Base-by-base conservation (phyloP, 495 filamentous ascomycete species). In the Acidomyces sp. region DNA sequence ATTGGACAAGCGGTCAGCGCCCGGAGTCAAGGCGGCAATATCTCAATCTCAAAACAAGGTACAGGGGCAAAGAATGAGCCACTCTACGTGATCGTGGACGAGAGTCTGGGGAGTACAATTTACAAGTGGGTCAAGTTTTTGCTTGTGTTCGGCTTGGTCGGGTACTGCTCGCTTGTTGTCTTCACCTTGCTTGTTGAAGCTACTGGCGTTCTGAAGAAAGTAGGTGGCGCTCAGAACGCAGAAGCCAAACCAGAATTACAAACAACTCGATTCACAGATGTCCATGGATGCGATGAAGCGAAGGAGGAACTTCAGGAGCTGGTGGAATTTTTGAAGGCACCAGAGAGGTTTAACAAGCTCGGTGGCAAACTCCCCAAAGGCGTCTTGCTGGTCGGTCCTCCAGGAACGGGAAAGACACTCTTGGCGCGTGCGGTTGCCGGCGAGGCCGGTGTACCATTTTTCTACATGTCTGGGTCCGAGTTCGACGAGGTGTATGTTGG, bases 401-500 rank as follows among this genome's bases (percentile, higher is more conserved):
- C 90, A 23, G 90, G 90, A 62, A 97, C 90, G 37, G 90, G 90
- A 62, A 97, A 97, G 62, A 97, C 90, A n/a, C 71, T 97, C 28
- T 73, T 97, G 41, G 90, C 90, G 43, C 82, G 92, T 49, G 90
- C 90, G 9, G 90, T 97, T 37, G 90, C 90, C 39, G 90, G 90
- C 20, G 90, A 97, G 66, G 85, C 90, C 30, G 90, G 90, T 43
- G 92, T 96, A 16, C 90, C 90, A 0, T 96, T 95, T 72, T 97
- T 95, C 71, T 96, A 90, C 70, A 95, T 97, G 88, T 96, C 92
- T 50, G 90, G 90, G 20, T 87, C 82, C 41, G 92, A 97, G 59
- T 97, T 97, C 55, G 90, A 97, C 54, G 90, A 97, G 59, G 81
- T 97, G 28, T 97, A 94, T 53, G 92, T 97, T 18, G 90, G 90